These are phyloP conservation scores for Russula sp. DNA, from an alignment of 768 basidiomycete species.

Conservation along the genomic window DNA sequence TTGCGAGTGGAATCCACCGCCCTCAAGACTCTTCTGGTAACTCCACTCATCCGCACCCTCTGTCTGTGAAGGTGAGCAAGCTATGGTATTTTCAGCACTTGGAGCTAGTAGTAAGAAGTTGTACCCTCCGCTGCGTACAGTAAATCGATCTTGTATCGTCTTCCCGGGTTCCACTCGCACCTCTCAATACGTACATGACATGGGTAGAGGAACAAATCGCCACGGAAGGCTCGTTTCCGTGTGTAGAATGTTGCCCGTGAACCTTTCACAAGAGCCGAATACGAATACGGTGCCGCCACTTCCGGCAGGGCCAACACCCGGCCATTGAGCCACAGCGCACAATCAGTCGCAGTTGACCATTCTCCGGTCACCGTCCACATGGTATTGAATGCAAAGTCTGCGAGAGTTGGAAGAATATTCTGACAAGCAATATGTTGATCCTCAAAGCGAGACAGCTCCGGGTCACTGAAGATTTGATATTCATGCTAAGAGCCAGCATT, in stretches of 20 bases:
- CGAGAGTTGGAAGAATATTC: constrained; percentile 35
- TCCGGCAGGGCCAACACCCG: constrained; percentile 48
- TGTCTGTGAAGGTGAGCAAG: constrained; percentile 30
- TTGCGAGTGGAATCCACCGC: constrained; percentile 59
- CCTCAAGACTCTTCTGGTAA: constrained; percentile 63
- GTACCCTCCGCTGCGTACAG: constrained; percentile 80
- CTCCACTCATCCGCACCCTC: constrained; percentile 73
- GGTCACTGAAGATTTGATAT: constrained; percentile 65
- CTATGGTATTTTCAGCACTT: not conserved
- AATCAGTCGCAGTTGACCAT: constrained; percentile 71
- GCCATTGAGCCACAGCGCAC: constrained; percentile 75
- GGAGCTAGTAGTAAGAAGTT: constrained; percentile 12
- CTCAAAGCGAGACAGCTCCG: constrained; percentile 45
- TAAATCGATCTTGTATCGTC: constrained; percentile 60
- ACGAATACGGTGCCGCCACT: constrained; percentile 37
- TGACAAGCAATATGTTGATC: constrained; percentile 59
- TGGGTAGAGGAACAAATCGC: not conserved
- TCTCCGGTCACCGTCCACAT: constrained; percentile 76
- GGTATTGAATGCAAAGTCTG: constrained; percentile 42
- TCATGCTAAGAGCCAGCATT: constrained; percentile 40
- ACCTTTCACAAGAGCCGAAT: constrained; percentile 55
- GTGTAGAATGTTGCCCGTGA: constrained; percentile 61
- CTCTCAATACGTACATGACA: constrained; percentile 59
- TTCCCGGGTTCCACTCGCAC: constrained; percentile 73
- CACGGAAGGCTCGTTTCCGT: constrained; percentile 40